A percentile compares a stretch with the other conserved stretches of the same genome.
phyloP scores from a whole-genome alignment of 2,329 filamentous ascomycete species.

The Escovopsis weberi region DNA sequence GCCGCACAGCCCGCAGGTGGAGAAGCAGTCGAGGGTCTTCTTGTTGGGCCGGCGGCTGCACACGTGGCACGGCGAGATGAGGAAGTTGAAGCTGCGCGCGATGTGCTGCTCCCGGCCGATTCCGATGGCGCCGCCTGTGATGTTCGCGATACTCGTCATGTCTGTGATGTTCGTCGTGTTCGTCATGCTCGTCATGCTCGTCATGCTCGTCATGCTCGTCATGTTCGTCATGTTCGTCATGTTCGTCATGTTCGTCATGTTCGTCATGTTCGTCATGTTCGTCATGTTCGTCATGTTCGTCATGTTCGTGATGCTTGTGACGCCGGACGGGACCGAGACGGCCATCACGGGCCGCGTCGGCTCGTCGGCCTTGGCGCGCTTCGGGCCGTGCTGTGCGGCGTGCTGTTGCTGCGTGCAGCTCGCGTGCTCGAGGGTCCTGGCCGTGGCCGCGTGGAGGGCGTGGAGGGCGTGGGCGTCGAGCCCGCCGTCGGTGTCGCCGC shows the following conservation, averaged over 20 bases:
- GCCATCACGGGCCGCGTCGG: too few relatives aligned
- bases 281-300: neutral
- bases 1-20: slow-evolving; percentile 47
- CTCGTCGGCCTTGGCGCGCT: slow-evolving; percentile 5
- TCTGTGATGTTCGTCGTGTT: neutral
- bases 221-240: neutral
- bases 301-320: neutral
- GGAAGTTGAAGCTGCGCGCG: slow-evolving; percentile 17
- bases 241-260: neutral
- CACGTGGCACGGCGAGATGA: slow-evolving; percentile 43
- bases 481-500: slow-evolving; percentile 11
- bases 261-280: neutral
- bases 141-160: too few relatives aligned
- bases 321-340: neutral
- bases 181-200: neutral
- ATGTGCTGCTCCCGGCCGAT: too few relatives aligned
- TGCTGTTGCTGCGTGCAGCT: too few relatives aligned
- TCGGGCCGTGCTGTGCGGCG: too few relatives aligned
- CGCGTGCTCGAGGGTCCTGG: too few relatives aligned
- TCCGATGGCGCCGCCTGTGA: slow-evolving; percentile 1
- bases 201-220: neutral
- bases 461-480: slow-evolving; percentile 11
- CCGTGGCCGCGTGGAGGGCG: slow-evolving; percentile 6
- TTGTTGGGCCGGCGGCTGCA: slow-evolving; percentile 51
- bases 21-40: slow-evolving; percentile 49